Evolutionary conservation across 805 yeast genomes (phyloP), one percentile per base, ranked within the genome.

Genomic region (Wickerhamiella dianesei): DNA sequence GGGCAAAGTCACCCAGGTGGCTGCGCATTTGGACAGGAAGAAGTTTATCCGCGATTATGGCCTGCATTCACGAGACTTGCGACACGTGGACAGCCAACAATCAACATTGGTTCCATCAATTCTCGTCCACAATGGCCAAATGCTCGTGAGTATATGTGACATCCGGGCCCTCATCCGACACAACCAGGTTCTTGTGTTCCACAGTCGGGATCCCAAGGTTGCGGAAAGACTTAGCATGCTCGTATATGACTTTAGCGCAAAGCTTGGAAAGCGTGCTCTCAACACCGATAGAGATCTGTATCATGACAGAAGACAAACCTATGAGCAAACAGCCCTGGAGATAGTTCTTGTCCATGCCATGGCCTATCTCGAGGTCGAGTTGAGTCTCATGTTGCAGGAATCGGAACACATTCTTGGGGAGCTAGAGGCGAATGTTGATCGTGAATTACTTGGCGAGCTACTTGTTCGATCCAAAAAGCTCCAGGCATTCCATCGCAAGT

Each of bases 281-380:
- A 46, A 45, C 35, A 39, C 35, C 16, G 44, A 29, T 17, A 21
- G 36, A 29, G 35, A n/a, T 13, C 17, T 32, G 37, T 39, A 14
- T n/a, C 25, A 20, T 35, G 58, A 54, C 19, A 52, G 54, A n/a
- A 63, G 63, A 12, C 80, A 77, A 56, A 67, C 71, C 16, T 88
- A 81, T 61, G 96, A 88, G 60, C 82, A 85, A 60, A 70, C 78
- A 47, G 95, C 92, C 0, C 61, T 88, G 48, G 96, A 88, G 61
- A 77, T 86, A 40, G 82, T 88, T 5, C 65, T 88, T 47, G 76
- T 86, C 48, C 82, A 83, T 57, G 87, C 88, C 0, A 77, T 84
- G 76, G 76, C 86, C 8, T 74, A 76, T 41, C 64, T 88, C 41
- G 96, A 86, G 53, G 73, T 84, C 0, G 95, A 87, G 54, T 68